phyloP scores from a whole-genome alignment of 208 protist species.

The Endotrypanum monterogeii region DNA sequence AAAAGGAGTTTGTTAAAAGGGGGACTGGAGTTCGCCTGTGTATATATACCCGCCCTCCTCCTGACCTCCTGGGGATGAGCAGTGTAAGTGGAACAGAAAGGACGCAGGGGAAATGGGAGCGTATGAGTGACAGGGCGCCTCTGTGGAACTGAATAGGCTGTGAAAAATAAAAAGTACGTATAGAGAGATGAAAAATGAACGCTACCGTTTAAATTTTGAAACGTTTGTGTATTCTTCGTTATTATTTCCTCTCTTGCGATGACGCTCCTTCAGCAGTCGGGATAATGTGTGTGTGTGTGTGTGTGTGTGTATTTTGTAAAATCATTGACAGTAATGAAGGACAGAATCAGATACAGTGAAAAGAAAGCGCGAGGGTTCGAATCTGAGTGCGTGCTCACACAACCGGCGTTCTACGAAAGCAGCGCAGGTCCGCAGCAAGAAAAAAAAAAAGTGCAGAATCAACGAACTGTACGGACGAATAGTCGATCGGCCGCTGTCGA shows the following conservation, averaged over 20 bases:
- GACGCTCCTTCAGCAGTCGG: neutral
- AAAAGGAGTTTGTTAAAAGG: constrained; percentile 1
- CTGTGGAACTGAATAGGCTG: constrained; percentile 5
- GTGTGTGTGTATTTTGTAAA: too few species aligned
- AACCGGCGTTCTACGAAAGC: neutral
- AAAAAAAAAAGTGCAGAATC: neutral
- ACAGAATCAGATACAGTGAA: neutral
- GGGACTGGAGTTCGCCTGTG: neutral
- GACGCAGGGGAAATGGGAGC: neutral
- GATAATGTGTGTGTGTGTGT: neutral
- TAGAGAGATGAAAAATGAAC: constrained; percentile 1
- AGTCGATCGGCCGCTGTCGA: neutral
- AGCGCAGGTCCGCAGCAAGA: neutral
- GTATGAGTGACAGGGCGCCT: too few species aligned
- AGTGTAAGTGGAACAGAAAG: neutral
- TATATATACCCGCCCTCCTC: neutral
- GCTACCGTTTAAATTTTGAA: neutral
- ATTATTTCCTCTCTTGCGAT: neutral
- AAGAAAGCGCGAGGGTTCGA: neutral
- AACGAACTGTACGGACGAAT: neutral
- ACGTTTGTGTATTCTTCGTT: neutral
- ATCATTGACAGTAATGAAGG: neutral
- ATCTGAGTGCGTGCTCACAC: too few species aligned
- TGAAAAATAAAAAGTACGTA: constrained; percentile 1
- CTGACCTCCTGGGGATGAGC: neutral